phyloP scores from a whole-genome alignment of 2,329 filamentous ascomycete species.

The Lachnellula subtilissima region DNA sequence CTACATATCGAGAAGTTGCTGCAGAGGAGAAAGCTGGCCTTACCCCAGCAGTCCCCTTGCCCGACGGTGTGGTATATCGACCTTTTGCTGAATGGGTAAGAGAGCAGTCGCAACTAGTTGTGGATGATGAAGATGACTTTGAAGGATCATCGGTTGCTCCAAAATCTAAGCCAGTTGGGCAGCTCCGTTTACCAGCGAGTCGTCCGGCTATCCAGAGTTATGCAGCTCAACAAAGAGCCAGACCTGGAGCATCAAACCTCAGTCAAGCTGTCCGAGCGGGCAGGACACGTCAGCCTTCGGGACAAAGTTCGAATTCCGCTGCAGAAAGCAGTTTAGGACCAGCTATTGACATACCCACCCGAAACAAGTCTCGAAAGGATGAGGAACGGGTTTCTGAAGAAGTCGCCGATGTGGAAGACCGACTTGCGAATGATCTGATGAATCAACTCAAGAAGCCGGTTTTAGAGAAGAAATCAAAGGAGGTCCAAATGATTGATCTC shows the following conservation, averaged over 20 bases:
- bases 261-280: constrained; percentile 11
- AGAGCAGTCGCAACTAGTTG: constrained; percentile 39
- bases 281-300: constrained; percentile 16
- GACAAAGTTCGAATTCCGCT: background rate
- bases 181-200: constrained; percentile 31
- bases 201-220: constrained; percentile 57
- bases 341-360: background rate
- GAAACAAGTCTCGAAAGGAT: constrained; percentile 11
- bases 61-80: constrained; percentile 57
- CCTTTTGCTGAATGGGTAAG: constrained; percentile 57
- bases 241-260: constrained; percentile 40
- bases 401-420: constrained; percentile 26
- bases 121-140: constrained; percentile 7
- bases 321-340: background rate
- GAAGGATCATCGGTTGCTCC: constrained; percentile 12
- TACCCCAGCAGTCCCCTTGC: constrained; percentile 58
- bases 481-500: constrained; percentile 33
- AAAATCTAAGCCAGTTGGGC: constrained; percentile 10
- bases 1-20: constrained; percentile 58
- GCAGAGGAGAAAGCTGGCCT: constrained; percentile 63
- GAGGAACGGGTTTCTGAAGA: constrained; percentile 17
- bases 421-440: constrained; percentile 29
- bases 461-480: constrained; percentile 16
- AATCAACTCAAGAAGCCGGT: constrained; percentile 23
- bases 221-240: constrained; percentile 60